phyloP scores from a whole-genome alignment of 2,329 filamentous ascomycete species.

The Alternaria brassicicola region DNA sequence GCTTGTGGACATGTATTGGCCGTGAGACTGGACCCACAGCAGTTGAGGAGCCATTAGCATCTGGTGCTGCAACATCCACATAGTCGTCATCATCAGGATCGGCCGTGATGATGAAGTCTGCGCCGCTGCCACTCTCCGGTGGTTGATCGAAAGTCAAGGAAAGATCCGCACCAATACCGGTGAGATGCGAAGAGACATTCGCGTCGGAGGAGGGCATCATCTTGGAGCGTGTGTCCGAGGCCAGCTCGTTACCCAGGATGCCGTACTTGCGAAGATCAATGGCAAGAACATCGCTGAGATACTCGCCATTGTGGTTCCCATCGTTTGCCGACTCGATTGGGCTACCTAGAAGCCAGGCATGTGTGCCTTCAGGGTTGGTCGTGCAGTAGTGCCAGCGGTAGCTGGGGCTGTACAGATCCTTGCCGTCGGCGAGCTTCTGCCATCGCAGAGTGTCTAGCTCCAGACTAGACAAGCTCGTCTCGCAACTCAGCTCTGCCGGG shows the following conservation, averaged over 20 bases:
- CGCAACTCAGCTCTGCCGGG: conserved; percentile 85
- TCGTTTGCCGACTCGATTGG: conserved; percentile 72
- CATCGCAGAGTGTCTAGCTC: conserved; percentile 87
- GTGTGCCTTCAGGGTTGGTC: conserved; percentile 92
- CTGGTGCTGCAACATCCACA: conserved; percentile 60
- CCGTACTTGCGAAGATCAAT: conserved; percentile 93
- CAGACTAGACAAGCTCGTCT: conserved; percentile 88
- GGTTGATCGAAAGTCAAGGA: conserved; percentile 85
- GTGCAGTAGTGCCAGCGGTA: conserved; percentile 99
- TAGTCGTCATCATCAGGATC: conserved; percentile 76
- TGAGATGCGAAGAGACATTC: conserved; percentile 58
- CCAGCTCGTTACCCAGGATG: conserved; percentile 78
- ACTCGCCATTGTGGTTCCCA: conserved; percentile 80
- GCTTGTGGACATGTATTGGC: conserved; percentile 91
- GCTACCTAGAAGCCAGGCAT: conserved; percentile 95
- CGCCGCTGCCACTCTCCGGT: conserved; percentile 82
- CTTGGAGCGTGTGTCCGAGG: conserved; percentile 51
- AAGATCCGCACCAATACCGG: conserved; percentile 81
- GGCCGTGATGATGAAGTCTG: conserved; percentile 91
- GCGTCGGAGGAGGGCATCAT: conserved; percentile 58
- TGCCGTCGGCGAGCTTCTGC: conserved; percentile 93
- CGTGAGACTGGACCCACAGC: conserved; percentile 60
- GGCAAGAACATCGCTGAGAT: conserved; percentile 91
- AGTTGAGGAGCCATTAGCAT: conserved; percentile 46
- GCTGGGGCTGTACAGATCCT: conserved; percentile 88